These are phyloP conservation scores for Harrya chromipes DNA, from an alignment of 768 basidiomycete genomes.

Conservation along the genomic window DNA sequence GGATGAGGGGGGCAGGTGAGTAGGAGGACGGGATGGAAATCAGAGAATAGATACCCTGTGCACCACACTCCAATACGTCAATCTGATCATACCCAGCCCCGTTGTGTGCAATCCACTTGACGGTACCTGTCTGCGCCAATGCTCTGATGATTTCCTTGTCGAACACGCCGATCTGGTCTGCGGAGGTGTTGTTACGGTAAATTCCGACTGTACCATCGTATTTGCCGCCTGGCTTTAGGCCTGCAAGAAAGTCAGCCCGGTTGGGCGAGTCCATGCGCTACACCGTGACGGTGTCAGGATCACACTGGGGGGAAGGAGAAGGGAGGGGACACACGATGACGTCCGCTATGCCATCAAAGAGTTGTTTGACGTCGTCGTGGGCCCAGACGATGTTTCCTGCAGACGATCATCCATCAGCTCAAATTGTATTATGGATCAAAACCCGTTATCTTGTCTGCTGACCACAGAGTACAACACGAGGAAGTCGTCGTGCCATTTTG, in stretches of 20 bases:
- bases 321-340: slow-evolving; percentile 59
- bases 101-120: slow-evolving; percentile 90
- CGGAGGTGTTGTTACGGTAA: slow-evolving; percentile 72
- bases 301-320: no score
- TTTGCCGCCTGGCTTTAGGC: slow-evolving; percentile 62
- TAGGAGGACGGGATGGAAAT: background rate
- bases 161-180: slow-evolving; percentile 66
- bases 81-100: slow-evolving; percentile 93
- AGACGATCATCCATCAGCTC: background rate
- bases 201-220: slow-evolving; percentile 73
- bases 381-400: slow-evolving; percentile 79
- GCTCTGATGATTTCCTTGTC: slow-evolving; percentile 74
- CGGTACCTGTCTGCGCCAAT: slow-evolving; percentile 48
- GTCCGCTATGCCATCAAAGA: slow-evolving; percentile 68
- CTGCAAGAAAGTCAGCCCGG: slow-evolving; percentile 67
- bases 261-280: slow-evolving; percentile 58
- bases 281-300: background rate
- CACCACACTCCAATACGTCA: slow-evolving; percentile 71
- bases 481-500: slow-evolving; percentile 17
- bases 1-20: background rate
- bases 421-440: background rate
- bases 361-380: slow-evolving; percentile 61
- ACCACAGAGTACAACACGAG: slow-evolving; percentile 36
- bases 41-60: slow-evolving; percentile 44
- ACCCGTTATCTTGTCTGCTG: background rate